Evolutionary conservation across 2,329 filamentous ascomycete genomes (phyloP).

Genomic region (Alternaria panax): DNA sequence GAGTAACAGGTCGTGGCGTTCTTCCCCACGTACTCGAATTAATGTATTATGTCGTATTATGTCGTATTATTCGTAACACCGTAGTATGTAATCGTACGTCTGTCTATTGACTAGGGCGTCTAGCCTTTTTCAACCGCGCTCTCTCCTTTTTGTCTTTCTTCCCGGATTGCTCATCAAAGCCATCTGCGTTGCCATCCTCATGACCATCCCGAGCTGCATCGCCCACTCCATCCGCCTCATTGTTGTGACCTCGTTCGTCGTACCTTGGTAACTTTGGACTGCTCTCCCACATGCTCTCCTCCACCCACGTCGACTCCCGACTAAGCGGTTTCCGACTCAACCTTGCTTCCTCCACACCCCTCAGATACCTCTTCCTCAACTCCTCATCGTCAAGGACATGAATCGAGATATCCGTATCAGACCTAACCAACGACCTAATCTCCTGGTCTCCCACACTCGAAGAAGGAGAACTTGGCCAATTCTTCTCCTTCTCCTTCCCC

Average conservation of each 20-base stretch:
- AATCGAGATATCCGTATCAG: neutral
- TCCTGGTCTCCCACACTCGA: neutral
- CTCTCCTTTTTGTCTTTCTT: neutral
- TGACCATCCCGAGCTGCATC: neutral
- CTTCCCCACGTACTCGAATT: neutral
- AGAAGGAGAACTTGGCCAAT: neutral
- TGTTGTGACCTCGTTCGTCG: neutral
- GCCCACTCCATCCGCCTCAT: neutral
- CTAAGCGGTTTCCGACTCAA: conserved; percentile 2
- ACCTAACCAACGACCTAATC: neutral
- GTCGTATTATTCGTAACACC: neutral
- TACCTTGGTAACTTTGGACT: neutral
- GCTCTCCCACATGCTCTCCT: neutral
- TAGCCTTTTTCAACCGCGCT: neutral
- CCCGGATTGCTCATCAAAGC: neutral
- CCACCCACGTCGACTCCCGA: neutral
- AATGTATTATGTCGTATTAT: neutral
- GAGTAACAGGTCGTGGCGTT: no score
- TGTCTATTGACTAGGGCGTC: neutral
- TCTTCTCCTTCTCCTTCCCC: neutral
- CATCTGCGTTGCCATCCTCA: neutral
- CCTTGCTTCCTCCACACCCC: neutral
- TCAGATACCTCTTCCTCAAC: neutral
- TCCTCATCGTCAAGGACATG: neutral
- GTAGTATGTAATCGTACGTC: neutral